These are phyloP conservation scores for Aspergillaceae sp. DNA, from an alignment of 2,329 filamentous ascomycete species.

Conservation along the genomic window DNA sequence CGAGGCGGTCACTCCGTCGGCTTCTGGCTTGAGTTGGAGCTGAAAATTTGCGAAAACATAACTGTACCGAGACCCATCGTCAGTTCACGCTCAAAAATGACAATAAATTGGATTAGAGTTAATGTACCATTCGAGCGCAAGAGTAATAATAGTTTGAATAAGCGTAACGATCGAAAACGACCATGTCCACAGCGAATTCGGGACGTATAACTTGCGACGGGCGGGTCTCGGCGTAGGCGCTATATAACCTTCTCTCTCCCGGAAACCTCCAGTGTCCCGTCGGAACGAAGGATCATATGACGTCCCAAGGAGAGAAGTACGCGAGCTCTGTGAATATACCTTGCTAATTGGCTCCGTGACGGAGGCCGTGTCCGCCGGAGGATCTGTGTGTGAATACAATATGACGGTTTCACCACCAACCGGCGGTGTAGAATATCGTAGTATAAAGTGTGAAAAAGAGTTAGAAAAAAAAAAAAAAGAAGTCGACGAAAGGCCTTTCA, in stretches of 20 bases:
- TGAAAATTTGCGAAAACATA: slow-evolving; percentile 90
- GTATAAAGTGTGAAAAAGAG: background rate
- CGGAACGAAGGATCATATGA: slow-evolving; percentile 45
- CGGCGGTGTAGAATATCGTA: slow-evolving; percentile 10
- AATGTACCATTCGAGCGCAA: slow-evolving; percentile 78
- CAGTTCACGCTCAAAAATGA: background rate
- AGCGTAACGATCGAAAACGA: slow-evolving; percentile 67
- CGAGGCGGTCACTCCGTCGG: slow-evolving; percentile 35
- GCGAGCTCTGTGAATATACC: slow-evolving; percentile 49
- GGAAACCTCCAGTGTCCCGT: slow-evolving; percentile 42
- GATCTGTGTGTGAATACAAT: slow-evolving; percentile 20
- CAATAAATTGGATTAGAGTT: background rate
- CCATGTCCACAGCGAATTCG: slow-evolving; percentile 82
- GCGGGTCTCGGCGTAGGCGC: slow-evolving; percentile 24
- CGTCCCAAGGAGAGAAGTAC: slow-evolving; percentile 52
- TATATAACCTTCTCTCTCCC: slow-evolving; percentile 45
- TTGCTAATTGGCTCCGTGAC: slow-evolving; percentile 38
- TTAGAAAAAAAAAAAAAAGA: background rate
- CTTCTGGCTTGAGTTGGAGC: slow-evolving; percentile 37
- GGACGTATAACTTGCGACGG: slow-evolving; percentile 57
- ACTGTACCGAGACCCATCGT: slow-evolving; percentile 37
- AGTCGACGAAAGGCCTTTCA: background rate
- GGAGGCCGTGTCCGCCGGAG: slow-evolving; percentile 27
- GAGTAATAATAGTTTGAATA: slow-evolving; percentile 68
- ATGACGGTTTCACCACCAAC: slow-evolving; percentile 26